Evolutionary conservation across 148 eudicot species (phyloP), one percentile per base, ranked within the genome.

Genomic region (Gaultheria prostrata): DNA sequence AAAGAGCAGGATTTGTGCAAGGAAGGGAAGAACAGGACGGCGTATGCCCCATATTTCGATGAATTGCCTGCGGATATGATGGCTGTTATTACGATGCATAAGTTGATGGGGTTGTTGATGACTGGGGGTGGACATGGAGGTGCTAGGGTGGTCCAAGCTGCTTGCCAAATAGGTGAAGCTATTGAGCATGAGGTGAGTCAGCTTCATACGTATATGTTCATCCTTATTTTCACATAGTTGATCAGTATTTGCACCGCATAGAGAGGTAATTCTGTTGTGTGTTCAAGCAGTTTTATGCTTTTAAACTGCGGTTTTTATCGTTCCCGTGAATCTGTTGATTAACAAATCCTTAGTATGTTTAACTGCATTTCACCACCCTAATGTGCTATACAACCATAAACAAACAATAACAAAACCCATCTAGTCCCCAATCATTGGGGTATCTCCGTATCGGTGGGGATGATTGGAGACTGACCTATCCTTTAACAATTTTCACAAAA

Each of bases 11-110:
- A 92, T 3, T 65, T 85, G 86, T 88, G 87, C 69, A 86, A 81
- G 85, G 87, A 86, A 30, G 94, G 93, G 86, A 90, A 84, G 82
- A 86, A 85, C 26, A 84, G 89, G 46, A 59, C 80, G 0, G 84
- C 91, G 3, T 87, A 93, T 87, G 93, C 92, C 0, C 89, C 88
- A 0, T 88, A 74, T 82, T 89, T 93, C 67, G 88, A 89, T 85
- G 92, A 88, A 3, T 88, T 97, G 88, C 98, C 99, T 0, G 94
- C 98, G 1, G 97, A 90, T 87, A 97, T 92, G 99, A 97, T 94
- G 98, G 93, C 97, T 0, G 98, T 97, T 81, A 97, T 97, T 70
- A 90, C 97, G 0, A 97, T 97, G 99, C 98, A 97, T 89, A 97
- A 92, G 89, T 84, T 94, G 87, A 91, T 93, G 96, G 95, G 89